Evolutionary conservation across 345 rosid genomes (phyloP).

Genomic region (Ceriops zippeliana): DNA sequence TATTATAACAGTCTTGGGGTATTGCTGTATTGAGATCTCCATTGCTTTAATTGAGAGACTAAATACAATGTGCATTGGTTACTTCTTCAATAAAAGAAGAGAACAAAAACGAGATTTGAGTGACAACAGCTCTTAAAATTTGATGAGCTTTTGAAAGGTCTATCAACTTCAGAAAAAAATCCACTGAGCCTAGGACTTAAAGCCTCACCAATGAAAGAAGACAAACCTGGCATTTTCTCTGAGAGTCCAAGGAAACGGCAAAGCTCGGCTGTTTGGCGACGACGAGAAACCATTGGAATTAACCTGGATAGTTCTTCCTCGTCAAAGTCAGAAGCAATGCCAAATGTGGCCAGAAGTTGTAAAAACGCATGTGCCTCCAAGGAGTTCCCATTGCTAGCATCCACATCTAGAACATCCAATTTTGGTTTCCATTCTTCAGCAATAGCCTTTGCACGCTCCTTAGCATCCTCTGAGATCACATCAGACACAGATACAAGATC

Average conservation of each 20-base stretch:
- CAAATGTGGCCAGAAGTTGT: conserved; percentile 89
- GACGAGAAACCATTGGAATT: conserved; percentile 97
- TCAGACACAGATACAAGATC: conserved; percentile 43
- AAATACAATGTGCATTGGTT: too few relatives aligned
- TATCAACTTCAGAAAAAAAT: too few relatives aligned
- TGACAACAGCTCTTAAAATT: too few relatives aligned
- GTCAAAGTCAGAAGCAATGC: conserved; percentile 72
- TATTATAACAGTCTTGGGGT: too few relatives aligned
- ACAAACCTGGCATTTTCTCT: conserved; percentile 90
- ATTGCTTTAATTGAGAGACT: too few relatives aligned
- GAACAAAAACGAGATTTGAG: too few relatives aligned
- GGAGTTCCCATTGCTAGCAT: conserved; percentile 88
- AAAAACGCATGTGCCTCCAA: conserved; percentile 99
- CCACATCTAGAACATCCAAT: conserved; percentile 72
- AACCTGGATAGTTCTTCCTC: conserved; percentile 69
- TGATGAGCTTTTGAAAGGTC: too few relatives aligned
- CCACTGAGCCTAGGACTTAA: too few relatives aligned
- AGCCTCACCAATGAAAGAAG: background rate
- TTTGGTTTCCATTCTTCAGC: conserved; percentile 91
- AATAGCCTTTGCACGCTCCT: conserved; percentile 70
- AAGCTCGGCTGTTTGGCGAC: conserved; percentile 93
- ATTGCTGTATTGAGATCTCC: too few relatives aligned
- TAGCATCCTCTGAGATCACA: conserved; percentile 61
- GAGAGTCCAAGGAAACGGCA: conserved; percentile 87
- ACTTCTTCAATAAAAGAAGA: too few relatives aligned